Evolutionary conservation across 208 protist species (phyloP), one percentile per base, ranked within the genome.

Genomic region (Trichomonas vaginalis): DNA sequence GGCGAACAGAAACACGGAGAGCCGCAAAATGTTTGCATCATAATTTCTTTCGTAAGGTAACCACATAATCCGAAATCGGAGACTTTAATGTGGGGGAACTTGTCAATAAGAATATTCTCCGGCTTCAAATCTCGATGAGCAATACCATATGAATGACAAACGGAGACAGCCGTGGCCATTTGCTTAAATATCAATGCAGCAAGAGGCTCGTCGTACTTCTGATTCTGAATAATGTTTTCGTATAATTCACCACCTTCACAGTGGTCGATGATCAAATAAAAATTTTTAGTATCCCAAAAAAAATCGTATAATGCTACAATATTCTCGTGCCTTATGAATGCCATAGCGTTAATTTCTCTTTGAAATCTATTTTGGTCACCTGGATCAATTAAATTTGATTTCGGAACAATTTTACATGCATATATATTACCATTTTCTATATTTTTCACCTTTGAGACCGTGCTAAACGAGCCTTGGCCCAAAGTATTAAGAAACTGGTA

Each of bases 181-280:
- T 92, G 86, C 27, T 45, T 42, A 39, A 92, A 92, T 39, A 92
- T 92, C 8, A 92, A 15, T 2, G 86, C 86, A 21, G 86, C 86
- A 39, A 27, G 2, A 35, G 86, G 86, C 27, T 92, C 86, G 6
- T 48, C 14, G 27, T 48, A 51, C 45, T 92, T 92, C 0, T 45
- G 40, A 32, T 47, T 42, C 45, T 92, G 6, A 8, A 48, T 14
- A 17, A 92, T 51, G 45, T 92, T 35, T 47, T 92, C 45, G 45
- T 51, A 92, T 0, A 92, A 32, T 15, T 92, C 86, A 9, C 86
- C 86, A 17, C 86, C 86, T 9, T 42, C 15, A 32, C 86, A 92
- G n/a, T 48, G n/a, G 27, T 92, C 86, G 21, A 92, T 92, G 39
- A 92, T 92, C 15, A 92, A 51, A 51, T 92, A 92, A 51, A 92